Evolutionary conservation across 2,329 filamentous ascomycete species (phyloP), one percentile per base, ranked within the genome.

Genomic region (Corynespora cassiicola): DNA sequence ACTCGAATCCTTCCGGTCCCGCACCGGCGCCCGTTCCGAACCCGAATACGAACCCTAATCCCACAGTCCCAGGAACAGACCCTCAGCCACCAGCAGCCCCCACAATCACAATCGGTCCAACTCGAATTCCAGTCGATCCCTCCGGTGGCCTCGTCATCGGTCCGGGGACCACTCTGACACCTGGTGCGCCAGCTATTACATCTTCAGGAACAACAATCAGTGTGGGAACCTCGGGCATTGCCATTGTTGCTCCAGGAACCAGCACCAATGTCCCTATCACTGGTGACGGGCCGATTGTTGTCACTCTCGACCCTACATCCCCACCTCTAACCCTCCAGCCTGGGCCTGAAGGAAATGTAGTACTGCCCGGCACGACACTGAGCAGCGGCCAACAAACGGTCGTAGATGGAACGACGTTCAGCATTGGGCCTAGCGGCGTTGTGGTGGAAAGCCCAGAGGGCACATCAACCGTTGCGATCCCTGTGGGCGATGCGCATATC

Each of bases 101-200:
- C 30, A 33, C n/a, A 24, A 39, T 54, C 20, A 54, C 47, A 7
- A 32, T 51, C 9, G 50, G 50, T 12, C 37, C 47, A 5, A 42
- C 42, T 19, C 27, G 45, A 12, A 27, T 54, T 9, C 36, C 42
- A 1, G 34, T 49, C 4, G 37, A 48, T 16, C 50, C 50, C 7
- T 39, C 42, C 3, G 45, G 41, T 15, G 50, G 50, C n/a, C n/a
- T 54, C 12, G 25, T 54, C n/a, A 39, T 54, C 18, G 29, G 41
- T 16, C 44, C 50, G 3, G 50, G 50, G 14, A 40, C 41, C 4
- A 51, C 50, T 8, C 8, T 54, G 3, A 34, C 26, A n/a, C 34
- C 39, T 9, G 47, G 38, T 17, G 32, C 38, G 4, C 34, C 50
- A n/a, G 23, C 34, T 2, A 18, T 36, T 3, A 35, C 49, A 6